Base-by-base conservation (phyloP, 352 stramenopile species). In the Phytophthora tentaculata region DNA sequence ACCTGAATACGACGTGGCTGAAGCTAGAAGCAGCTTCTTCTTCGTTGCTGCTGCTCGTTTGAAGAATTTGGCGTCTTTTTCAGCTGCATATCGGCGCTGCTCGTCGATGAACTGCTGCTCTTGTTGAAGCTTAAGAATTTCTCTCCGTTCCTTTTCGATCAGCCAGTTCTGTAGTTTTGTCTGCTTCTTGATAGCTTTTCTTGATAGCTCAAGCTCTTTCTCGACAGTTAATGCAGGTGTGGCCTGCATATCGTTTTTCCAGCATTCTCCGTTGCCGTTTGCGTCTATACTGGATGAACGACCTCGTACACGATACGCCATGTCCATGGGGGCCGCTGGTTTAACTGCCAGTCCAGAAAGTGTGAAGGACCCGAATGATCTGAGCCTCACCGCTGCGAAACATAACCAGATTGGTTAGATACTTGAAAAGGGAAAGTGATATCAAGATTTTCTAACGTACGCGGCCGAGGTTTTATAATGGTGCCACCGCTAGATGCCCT, bases 81-180 rank as follows among this genome's bases (percentile, higher is more conserved):
- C 82, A 55, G 73, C 83, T 5, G 78, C 62, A 4, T 74, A 61
- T 14, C 74, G 74, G 10, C 83, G 76, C 55, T 95, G 88, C 44
- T 93, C 85, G n/a, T 96, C 83, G 35, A 91, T 70, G 29, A 83
- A 87, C 23, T 92, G 77, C 51, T 91, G 84, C 55, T 97, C 88
- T 43, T 86, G 76, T 28, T 95, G 80, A 22, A 96, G 76, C 61
- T 91, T 90, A 29, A 92, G 69, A 54, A 96, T 71, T 60, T 96
- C 88, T 43, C 85, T 81, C 28, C 84, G 80, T 61, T 97, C 92
- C 56, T 98, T 98, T 56, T 97, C 85, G 16, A 94, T 76, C 19
- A 97, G 74, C 90, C 90, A 97, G 32, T 87, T 92, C 51, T 97
- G 89, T 24, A 97, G 65, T 49, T 96, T 96, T 2, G 88, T 84